These are phyloP conservation scores for Peronospora tabacina DNA, from an alignment of 352 stramenopile genomes.

Conservation along the genomic window DNA sequence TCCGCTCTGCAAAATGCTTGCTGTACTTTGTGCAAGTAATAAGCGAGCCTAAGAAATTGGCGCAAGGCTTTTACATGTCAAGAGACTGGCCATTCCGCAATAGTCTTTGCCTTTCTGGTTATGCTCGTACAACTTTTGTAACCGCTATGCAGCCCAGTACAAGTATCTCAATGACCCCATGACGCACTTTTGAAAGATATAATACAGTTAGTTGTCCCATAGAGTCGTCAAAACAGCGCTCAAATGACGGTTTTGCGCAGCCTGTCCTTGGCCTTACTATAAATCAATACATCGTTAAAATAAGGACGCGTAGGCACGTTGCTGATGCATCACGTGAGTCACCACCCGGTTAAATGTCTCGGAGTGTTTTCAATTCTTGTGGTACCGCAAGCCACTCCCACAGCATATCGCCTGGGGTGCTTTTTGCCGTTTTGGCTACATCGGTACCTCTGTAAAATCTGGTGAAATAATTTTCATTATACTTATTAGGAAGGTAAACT, in stretches of 20 bases:
- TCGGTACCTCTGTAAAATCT: too few species aligned
- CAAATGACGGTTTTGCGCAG: too few species aligned
- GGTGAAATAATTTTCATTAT: too few species aligned
- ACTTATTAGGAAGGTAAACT: too few species aligned
- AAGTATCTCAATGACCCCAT: not conserved
- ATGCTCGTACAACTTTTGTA: not conserved
- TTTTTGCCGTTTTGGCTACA: too few species aligned
- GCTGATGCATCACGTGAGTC: not conserved
- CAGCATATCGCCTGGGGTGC: too few species aligned
- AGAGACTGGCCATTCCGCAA: not conserved
- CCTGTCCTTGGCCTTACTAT: too few species aligned
- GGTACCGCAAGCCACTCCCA: not conserved
- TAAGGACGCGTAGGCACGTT: not conserved
- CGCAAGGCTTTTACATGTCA: not conserved
- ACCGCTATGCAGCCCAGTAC: not conserved
- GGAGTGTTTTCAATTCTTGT: not conserved
- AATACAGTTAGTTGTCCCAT: not conserved
- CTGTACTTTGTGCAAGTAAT: too few species aligned
- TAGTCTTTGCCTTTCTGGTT: not conserved
- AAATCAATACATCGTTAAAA: too few species aligned
- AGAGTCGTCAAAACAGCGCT: too few species aligned
- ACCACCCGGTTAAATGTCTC: not conserved
- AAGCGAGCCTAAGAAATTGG: not conserved
- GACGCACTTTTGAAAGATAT: not conserved
- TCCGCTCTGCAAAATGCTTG: not conserved